Evolutionary conservation across 768 basidiomycete genomes (phyloP).

Genomic region (Heimioporus sp.): DNA sequence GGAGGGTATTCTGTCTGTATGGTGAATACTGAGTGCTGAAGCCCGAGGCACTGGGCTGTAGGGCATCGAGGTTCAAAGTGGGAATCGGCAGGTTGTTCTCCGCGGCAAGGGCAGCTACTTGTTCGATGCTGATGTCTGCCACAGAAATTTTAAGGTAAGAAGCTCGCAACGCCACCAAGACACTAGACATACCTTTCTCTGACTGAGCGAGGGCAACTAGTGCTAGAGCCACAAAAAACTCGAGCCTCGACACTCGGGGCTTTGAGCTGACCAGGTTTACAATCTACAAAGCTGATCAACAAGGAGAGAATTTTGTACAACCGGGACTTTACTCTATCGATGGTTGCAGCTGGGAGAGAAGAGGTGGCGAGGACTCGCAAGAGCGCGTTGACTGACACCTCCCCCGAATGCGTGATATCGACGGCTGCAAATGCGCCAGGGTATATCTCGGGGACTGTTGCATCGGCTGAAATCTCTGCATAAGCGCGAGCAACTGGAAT

Average conservation of each 20-base stretch:
- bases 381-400: conserved; percentile 79
- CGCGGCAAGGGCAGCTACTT: conserved; percentile 71
- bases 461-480: conserved; percentile 53
- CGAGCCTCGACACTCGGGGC: conserved; percentile 78
- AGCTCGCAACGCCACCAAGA: conserved; percentile 1
- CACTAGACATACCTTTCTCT: conserved; percentile 56
- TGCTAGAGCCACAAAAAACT: conserved; percentile 90
- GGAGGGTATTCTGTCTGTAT: conserved; percentile 46
- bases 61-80: conserved; percentile 56
- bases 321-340: conserved; percentile 62
- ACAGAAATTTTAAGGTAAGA: background rate
- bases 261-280: conserved; percentile 84
- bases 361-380: conserved; percentile 80
- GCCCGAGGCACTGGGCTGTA: conserved; percentile 53
- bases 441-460: conserved; percentile 78
- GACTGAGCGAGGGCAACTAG: conserved; percentile 85
- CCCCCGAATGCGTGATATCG: conserved; percentile 68
- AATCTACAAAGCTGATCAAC: conserved; percentile 51
- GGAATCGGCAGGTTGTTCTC: conserved; percentile 81
- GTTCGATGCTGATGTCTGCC: conserved; percentile 77
- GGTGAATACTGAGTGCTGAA: conserved; percentile 40
- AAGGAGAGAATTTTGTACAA: background rate
- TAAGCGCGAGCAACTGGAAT: conserved; percentile 5
- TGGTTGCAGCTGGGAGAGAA: conserved; percentile 72
- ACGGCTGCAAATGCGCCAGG: conserved; percentile 68